A percentile compares a stretch with the other conserved stretches of the same genome.
Evolutionary conservation across 2,329 filamentous ascomycete species (phyloP).

Genomic region (Xenosphaeropsis pyriputrescens): DNA sequence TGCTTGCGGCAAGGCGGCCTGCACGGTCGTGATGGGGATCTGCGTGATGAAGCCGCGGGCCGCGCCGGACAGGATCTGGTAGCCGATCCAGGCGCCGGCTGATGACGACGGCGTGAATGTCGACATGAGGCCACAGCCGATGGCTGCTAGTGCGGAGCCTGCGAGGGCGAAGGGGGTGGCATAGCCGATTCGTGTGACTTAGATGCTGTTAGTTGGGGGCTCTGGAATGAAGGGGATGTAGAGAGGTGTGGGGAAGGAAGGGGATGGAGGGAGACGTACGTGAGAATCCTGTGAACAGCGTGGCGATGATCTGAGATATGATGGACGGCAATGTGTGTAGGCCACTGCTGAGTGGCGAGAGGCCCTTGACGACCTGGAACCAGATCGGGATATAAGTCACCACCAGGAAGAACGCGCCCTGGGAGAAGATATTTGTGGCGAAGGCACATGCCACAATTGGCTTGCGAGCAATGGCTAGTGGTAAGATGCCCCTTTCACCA

Average conservation of each 20-base stretch:
- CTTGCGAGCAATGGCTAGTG: slow-evolving; percentile 8
- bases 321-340: slow-evolving; percentile 12
- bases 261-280: not conserved
- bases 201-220: no score
- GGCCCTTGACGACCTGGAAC: slow-evolving; percentile 16
- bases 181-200: slow-evolving; percentile 17
- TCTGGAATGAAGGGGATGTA: no score
- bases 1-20: slow-evolving; percentile 12
- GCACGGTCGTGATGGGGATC: slow-evolving; percentile 18
- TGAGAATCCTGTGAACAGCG: slow-evolving; percentile 6
- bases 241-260: no score
- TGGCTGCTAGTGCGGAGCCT: slow-evolving; percentile 13
- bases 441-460: not conserved
- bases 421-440: no score
- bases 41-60: slow-evolving; percentile 10
- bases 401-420: no score
- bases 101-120: slow-evolving; percentile 11
- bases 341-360: slow-evolving; percentile 10
- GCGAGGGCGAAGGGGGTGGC: slow-evolving; percentile 18
- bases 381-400: slow-evolving; percentile 11
- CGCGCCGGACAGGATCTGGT: slow-evolving; percentile 12
- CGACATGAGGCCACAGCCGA: slow-evolving; percentile 19
- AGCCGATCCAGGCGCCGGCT: slow-evolving; percentile 11
- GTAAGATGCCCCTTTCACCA: slow-evolving; percentile 14
- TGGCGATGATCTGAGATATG: slow-evolving; percentile 2